A percentile compares a stretch with the other conserved stretches of the same genome.
phyloP scores from a whole-genome alignment of 116 monocot species.

The Zostera marina region DNA sequence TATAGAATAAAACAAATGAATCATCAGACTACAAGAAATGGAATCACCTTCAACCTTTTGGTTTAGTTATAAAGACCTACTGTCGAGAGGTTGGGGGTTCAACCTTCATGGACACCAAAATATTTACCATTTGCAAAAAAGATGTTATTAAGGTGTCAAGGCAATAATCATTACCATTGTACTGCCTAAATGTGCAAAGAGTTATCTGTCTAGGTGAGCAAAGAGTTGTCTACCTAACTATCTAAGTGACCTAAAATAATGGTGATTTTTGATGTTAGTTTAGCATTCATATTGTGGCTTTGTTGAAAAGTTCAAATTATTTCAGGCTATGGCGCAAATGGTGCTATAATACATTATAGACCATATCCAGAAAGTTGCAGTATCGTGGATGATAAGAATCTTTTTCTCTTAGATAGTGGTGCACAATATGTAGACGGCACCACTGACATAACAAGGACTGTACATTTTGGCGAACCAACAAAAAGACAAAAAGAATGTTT shows the following conservation, averaged over 20 bases:
- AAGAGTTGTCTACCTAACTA: background rate
- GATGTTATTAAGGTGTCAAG: too few relatives aligned
- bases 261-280: background rate
- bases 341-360: conserved; percentile 83
- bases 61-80: too few relatives aligned
- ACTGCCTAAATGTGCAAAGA: background rate
- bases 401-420: conserved; percentile 88
- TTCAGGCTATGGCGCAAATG: conserved; percentile 90
- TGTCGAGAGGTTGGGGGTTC: too few relatives aligned
- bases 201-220: background rate
- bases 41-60: too few relatives aligned
- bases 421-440: conserved; percentile 90
- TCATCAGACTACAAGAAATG: too few relatives aligned
- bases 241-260: background rate
- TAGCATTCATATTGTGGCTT: background rate
- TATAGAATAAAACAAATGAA: too few relatives aligned
- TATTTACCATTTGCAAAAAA: too few relatives aligned
- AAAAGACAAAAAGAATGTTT: conserved; percentile 77
- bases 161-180: too few relatives aligned
- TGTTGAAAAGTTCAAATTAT: background rate
- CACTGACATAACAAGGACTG: conserved; percentile 88
- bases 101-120: too few relatives aligned
- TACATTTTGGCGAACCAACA: conserved; percentile 90
- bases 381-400: conserved; percentile 60
- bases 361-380: conserved; percentile 53